phyloP scores from a whole-genome alignment of 1,284 basidiomycete species.

The Inonotus obliquus region DNA sequence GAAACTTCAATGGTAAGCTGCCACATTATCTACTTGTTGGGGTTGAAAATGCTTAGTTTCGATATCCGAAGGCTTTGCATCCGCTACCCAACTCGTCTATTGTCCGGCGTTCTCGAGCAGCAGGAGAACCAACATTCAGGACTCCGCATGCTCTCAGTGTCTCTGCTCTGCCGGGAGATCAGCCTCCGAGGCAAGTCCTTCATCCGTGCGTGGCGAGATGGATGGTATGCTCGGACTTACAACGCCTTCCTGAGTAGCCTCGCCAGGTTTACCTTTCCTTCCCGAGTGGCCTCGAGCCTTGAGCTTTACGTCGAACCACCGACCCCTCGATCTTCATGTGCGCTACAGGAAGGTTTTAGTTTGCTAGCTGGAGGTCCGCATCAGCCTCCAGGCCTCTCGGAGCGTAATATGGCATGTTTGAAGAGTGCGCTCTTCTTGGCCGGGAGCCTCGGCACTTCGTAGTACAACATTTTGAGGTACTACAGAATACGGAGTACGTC shows the following conservation, averaged over 20 bases:
- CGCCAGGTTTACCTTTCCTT: conserved; percentile 84
- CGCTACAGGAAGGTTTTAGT: conserved; percentile 67
- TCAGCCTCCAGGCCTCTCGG: conserved; percentile 72
- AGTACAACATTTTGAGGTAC: conserved; percentile 89
- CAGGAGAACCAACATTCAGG: conserved; percentile 60
- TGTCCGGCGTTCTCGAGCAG: conserved; percentile 58
- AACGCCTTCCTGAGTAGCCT: conserved; percentile 88
- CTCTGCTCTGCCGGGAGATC: conserved; percentile 50
- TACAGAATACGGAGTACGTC: conserved; percentile 93
- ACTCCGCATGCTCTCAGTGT: conserved; percentile 75
- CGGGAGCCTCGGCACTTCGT: conserved; percentile 79
- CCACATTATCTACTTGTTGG: conserved; percentile 75
- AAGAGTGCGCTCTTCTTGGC: conserved; percentile 83
- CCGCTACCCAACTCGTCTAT: conserved; percentile 65
- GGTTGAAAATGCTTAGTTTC: conserved; percentile 85
- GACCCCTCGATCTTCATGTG: conserved; percentile 59
- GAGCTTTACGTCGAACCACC: conserved; percentile 61
- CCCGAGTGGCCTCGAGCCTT: conserved; percentile 79
- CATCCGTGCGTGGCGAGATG: conserved; percentile 71
- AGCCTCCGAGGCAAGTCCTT: conserved; percentile 51
- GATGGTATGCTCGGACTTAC: conserved; percentile 82
- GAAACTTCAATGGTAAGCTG: conserved; percentile 77
- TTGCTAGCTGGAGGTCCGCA: conserved; percentile 27
- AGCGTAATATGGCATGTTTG: conserved; percentile 88
- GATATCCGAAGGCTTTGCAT: conserved; percentile 83